Percentiles rank a stretch among this genome's conserved stretches.
These are phyloP conservation scores for Termitomyces sp. DNA, from an alignment of 768 basidiomycete genomes.

Conservation along the genomic window DNA sequence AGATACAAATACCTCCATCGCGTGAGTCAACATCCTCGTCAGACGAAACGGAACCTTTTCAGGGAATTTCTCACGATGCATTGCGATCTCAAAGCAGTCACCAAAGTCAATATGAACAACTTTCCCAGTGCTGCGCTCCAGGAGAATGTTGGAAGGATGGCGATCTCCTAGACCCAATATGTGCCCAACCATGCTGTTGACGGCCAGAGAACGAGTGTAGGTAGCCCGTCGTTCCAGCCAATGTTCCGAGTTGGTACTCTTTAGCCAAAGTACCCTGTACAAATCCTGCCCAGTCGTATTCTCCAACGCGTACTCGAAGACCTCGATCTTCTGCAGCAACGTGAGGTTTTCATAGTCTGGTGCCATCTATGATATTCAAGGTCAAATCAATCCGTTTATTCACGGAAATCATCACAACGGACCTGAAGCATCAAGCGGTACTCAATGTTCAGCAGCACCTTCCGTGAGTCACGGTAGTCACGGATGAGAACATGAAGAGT, in stretches of 20 bases:
- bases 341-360: constrained; percentile 96
- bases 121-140: constrained; percentile 89
- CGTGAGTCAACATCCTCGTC: constrained; percentile 96
- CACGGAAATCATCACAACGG: constrained; percentile 8
- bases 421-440: constrained; percentile 99
- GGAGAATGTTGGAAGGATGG: constrained; percentile 91
- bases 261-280: constrained; percentile 95
- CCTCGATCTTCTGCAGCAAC: constrained; percentile 95
- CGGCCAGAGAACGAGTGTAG: constrained; percentile 91
- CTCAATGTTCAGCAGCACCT: constrained; percentile 96
- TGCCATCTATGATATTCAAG: constrained; percentile 68
- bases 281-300: constrained; percentile 98
- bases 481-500: constrained; percentile 94
- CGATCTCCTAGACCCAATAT: constrained; percentile 97
- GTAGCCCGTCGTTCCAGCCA: constrained; percentile 97
- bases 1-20: constrained; percentile 77
- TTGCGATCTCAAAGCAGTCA: constrained; percentile 97
- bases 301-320: constrained; percentile 97
- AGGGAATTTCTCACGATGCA: constrained; percentile 98
- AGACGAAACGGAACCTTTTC: constrained; percentile 98
- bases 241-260: constrained; percentile 91
- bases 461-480: constrained; percentile 93
- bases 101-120: constrained; percentile 97
- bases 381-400: background rate
- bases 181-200: constrained; percentile 98